These are phyloP conservation scores for Microsporum audouinii DNA, from an alignment of 2,329 filamentous ascomycete genomes.

Conservation along the genomic window DNA sequence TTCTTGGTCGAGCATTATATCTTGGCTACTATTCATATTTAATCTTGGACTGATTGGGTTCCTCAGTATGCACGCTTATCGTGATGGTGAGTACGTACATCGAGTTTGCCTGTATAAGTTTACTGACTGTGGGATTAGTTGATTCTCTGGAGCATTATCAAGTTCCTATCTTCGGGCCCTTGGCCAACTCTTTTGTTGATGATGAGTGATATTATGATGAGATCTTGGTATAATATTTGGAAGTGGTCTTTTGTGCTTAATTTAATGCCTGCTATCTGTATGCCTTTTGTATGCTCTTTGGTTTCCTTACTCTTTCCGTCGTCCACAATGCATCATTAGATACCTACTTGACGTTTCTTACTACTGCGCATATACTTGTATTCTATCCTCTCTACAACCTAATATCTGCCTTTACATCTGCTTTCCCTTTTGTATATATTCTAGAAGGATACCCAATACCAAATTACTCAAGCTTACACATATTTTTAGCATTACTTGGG, in stretches of 20 bases:
- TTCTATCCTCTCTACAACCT: background rate
- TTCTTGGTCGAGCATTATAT: conserved; percentile 71
- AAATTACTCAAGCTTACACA: background rate
- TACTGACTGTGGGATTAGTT: conserved; percentile 31
- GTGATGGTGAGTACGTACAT: conserved; percentile 52
- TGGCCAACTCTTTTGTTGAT: conserved; percentile 83
- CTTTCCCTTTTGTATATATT: background rate
- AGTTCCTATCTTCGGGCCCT: conserved; percentile 69
- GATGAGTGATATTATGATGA: conserved; percentile 50
- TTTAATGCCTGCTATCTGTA: background rate
- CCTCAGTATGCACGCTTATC: conserved; percentile 67
- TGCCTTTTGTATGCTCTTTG: background rate
- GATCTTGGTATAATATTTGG: background rate
- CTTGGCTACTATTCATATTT: conserved; percentile 66
- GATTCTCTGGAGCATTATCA: conserved; percentile 61
- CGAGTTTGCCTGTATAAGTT: conserved; percentile 23
- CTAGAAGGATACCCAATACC: background rate
- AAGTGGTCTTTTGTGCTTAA: too few relatives aligned
- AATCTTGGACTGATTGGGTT: conserved; percentile 68
- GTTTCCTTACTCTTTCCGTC: background rate
- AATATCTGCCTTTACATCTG: background rate
- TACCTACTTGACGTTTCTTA: background rate
- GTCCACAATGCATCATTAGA: background rate
- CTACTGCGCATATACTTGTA: background rate
- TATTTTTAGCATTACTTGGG: background rate